Evolutionary conservation across 2,329 filamentous ascomycete species (phyloP).

Genomic region (Akanthomyces dipterigenus): DNA sequence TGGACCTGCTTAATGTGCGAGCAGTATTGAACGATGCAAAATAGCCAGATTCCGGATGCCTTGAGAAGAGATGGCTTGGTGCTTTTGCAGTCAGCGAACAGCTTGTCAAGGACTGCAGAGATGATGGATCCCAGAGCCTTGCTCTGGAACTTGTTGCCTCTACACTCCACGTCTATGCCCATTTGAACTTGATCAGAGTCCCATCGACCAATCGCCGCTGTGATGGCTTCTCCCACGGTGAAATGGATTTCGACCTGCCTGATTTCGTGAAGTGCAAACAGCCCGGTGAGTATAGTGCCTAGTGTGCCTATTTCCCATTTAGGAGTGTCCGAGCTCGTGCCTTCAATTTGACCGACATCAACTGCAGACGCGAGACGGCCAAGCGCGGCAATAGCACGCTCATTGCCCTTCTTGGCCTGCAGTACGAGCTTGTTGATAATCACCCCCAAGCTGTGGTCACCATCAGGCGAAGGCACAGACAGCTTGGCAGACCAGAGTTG

Average conservation of each 20-base stretch:
- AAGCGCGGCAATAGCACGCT: slow-evolving; percentile 72
- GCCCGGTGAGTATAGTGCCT: slow-evolving; percentile 53
- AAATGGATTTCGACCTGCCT: slow-evolving; percentile 86
- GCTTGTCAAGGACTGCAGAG: slow-evolving; percentile 57
- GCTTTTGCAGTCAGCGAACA: slow-evolving; percentile 69
- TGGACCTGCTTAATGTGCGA: slow-evolving; percentile 73
- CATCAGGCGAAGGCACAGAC: slow-evolving; percentile 26
- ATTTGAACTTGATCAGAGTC: slow-evolving; percentile 71
- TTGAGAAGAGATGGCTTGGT: slow-evolving; percentile 87
- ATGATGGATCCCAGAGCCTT: slow-evolving; percentile 38
- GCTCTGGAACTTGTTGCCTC: slow-evolving; percentile 27
- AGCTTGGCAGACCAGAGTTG: slow-evolving; percentile 42
- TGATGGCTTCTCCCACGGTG: slow-evolving; percentile 80
- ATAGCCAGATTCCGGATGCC: slow-evolving; percentile 90
- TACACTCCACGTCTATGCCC: slow-evolving; percentile 65
- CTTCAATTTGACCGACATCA: slow-evolving; percentile 10
- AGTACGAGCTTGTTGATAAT: slow-evolving; percentile 57
- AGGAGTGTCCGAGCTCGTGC: slow-evolving; percentile 17
- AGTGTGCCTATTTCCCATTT: slow-evolving; percentile 29
- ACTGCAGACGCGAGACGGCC: slow-evolving; percentile 56
- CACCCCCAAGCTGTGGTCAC: slow-evolving; percentile 27
- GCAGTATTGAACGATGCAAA: slow-evolving; percentile 86
- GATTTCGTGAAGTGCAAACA: slow-evolving; percentile 76
- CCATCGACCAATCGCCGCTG: slow-evolving; percentile 73
- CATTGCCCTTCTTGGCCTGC: slow-evolving; percentile 72